A percentile compares a stretch with the other conserved stretches of the same genome.
These are phyloP conservation scores for Fusarium palustre DNA, from an alignment of 2,329 filamentous ascomycete species.

Conservation along the genomic window DNA sequence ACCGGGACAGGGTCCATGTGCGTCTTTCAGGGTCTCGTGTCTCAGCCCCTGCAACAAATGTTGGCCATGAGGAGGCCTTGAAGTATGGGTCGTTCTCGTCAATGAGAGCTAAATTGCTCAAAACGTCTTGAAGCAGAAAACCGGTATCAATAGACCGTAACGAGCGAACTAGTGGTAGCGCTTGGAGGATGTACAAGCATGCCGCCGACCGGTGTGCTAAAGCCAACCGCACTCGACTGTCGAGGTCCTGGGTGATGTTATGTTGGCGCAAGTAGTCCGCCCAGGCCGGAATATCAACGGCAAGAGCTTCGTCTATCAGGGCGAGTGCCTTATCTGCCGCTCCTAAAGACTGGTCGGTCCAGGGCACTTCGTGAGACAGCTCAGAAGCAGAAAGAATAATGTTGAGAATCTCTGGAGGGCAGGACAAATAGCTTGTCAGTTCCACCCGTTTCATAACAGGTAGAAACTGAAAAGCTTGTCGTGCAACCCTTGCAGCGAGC, in stretches of 20 bases:
- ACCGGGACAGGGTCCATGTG: constrained; percentile 63
- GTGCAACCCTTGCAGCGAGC: constrained; percentile 55
- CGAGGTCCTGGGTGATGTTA: constrained; percentile 53
- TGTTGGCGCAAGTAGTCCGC: constrained; percentile 54
- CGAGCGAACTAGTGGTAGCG: constrained; percentile 54
- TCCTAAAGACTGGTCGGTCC: constrained; percentile 49
- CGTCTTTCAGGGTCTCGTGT: constrained; percentile 60
- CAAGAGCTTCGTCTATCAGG: constrained; percentile 57
- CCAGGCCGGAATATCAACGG: constrained; percentile 59
- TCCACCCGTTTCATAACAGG: constrained; percentile 57
- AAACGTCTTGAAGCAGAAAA: constrained; percentile 62
- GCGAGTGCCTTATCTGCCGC: constrained; percentile 53
- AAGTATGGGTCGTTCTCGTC: constrained; percentile 63
- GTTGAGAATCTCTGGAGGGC: constrained; percentile 57
- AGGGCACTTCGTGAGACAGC: constrained; percentile 55
- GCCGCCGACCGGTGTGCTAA: constrained; percentile 61
- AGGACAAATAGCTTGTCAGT: constrained; percentile 58
- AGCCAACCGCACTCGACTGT: constrained; percentile 58
- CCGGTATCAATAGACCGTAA: constrained; percentile 55
- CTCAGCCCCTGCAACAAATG: constrained; percentile 69
- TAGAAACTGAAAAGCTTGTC: constrained; percentile 54
- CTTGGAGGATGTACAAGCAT: constrained; percentile 61
- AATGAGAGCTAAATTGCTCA: constrained; percentile 63
- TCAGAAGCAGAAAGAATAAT: constrained; percentile 60
- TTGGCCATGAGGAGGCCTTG: constrained; percentile 70